phyloP scores from a whole-genome alignment of 768 basidiomycete species.

The Auricularia cornea region DNA sequence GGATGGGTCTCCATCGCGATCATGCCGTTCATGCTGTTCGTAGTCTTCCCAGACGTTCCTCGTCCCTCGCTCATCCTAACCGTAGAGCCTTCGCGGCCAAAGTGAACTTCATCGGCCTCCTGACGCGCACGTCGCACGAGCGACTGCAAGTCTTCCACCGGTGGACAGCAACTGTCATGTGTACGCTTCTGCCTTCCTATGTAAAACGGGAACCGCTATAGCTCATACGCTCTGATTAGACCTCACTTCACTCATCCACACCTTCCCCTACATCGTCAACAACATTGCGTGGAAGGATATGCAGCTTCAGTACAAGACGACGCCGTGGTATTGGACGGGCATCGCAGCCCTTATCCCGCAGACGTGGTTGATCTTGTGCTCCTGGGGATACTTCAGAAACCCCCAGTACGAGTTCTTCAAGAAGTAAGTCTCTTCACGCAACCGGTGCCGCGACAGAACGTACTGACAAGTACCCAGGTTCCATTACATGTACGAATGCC shows the following conservation, averaged over 20 bases:
- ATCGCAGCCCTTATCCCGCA: slow-evolving; percentile 27
- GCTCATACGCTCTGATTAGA: slow-evolving; percentile 24
- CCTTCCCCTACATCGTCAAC: slow-evolving; percentile 27
- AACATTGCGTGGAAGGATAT: slow-evolving; percentile 19
- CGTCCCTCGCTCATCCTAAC: not conserved
- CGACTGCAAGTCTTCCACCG: slow-evolving; percentile 31
- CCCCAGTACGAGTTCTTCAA: slow-evolving; percentile 28
- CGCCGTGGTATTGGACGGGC: slow-evolving; percentile 24
- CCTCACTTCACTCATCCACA: slow-evolving; percentile 26
- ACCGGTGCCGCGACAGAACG: not conserved
- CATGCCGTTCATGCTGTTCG: slow-evolving; percentile 29
- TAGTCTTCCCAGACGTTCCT: not conserved
- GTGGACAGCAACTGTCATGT: slow-evolving; percentile 27
- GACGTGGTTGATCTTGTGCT: slow-evolving; percentile 23
- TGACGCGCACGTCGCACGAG: slow-evolving; percentile 28
- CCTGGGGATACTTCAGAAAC: slow-evolving; percentile 24
- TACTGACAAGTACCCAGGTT: not conserved
- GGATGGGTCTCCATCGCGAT: slow-evolving; percentile 31
- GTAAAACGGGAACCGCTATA: slow-evolving; percentile 24
- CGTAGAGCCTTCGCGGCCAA: slow-evolving; percentile 28
- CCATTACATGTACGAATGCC: not conserved
- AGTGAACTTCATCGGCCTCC: slow-evolving; percentile 24
- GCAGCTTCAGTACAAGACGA: slow-evolving; percentile 11
- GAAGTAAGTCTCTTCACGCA: slow-evolving; percentile 12
- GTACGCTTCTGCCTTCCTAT: slow-evolving; percentile 14